Evolutionary conservation across 1,284 basidiomycete genomes (phyloP).

Genomic region (Calocybe gambosa): DNA sequence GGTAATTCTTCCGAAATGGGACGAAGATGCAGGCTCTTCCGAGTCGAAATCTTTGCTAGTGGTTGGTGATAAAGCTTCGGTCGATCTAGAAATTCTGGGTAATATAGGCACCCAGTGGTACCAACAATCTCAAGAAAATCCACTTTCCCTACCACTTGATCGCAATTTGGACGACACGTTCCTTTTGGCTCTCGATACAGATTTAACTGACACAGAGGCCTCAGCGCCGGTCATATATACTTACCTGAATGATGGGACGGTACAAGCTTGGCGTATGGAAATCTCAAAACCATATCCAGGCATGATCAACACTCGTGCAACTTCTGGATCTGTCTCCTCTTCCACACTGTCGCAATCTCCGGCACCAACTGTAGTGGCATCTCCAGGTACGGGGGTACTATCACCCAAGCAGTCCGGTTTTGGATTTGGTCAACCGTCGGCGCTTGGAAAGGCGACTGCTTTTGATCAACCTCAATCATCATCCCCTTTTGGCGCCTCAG

Average conservation of each 20-base stretch:
- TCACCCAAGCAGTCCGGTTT: constrained; percentile 11
- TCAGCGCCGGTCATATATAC: constrained; percentile 60
- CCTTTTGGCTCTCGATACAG: constrained; percentile 62
- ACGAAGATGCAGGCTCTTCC: constrained; percentile 36
- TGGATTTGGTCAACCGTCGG: constrained; percentile 12
- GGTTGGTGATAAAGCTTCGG: constrained; percentile 67
- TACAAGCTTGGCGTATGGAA: constrained; percentile 72
- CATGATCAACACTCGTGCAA: constrained; percentile 32
- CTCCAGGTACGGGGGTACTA: neutral
- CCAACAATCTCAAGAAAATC: constrained; percentile 71
- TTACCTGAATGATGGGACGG: constrained; percentile 76
- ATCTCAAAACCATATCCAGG: constrained; percentile 55
- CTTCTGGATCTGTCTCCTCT: neutral
- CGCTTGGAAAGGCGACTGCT: constrained; percentile 22
- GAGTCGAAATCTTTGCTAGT: constrained; percentile 47
- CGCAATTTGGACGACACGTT: constrained; percentile 68
- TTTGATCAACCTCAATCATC: constrained; percentile 8
- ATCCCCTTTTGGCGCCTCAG: constrained; percentile 17
- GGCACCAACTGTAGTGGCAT: constrained; percentile 4
- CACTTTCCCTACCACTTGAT: constrained; percentile 67
- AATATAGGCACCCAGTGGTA: constrained; percentile 54
- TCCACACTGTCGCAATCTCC: constrained; percentile 21
- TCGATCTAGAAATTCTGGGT: constrained; percentile 70
- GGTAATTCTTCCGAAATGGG: constrained; percentile 59
- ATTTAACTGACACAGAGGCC: constrained; percentile 50